Percentiles rank a stretch among this genome's conserved stretches.
These are phyloP conservation scores for Sarcodon sp. DNA, from an alignment of 768 basidiomycete species.

Conservation along the genomic window DNA sequence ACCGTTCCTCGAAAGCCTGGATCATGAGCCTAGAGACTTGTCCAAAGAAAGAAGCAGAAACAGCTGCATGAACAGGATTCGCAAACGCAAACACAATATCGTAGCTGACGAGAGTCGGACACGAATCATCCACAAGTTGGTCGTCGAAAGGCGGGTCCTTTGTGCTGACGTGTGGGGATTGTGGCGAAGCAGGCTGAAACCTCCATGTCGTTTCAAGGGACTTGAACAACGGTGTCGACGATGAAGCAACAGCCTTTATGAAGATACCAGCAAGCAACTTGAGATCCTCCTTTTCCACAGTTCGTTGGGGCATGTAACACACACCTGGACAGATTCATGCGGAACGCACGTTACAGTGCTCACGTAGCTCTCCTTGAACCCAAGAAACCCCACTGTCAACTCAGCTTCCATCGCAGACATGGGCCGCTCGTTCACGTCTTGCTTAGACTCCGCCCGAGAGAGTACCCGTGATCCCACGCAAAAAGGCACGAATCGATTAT, in stretches of 20 bases:
- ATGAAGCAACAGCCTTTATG: slow-evolving; percentile 54
- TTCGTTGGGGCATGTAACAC: slow-evolving; percentile 10
- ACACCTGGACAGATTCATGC: slow-evolving; percentile 66
- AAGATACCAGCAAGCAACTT: slow-evolving; percentile 3
- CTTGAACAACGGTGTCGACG: slow-evolving; percentile 64
- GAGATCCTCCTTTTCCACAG: not conserved
- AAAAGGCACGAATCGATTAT: slow-evolving; percentile 81
- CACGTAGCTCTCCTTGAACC: slow-evolving; percentile 78
- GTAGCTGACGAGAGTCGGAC: slow-evolving; percentile 72
- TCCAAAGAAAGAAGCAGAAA: slow-evolving; percentile 80
- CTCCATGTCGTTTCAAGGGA: slow-evolving; percentile 61
- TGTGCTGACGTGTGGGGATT: slow-evolving; percentile 25
- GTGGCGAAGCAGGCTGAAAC: slow-evolving; percentile 42
- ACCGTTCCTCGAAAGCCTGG: slow-evolving; percentile 82
- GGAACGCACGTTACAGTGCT: slow-evolving; percentile 77
- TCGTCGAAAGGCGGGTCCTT: slow-evolving; percentile 4
- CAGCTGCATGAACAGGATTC: slow-evolving; percentile 71
- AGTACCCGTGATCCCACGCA: slow-evolving; percentile 68
- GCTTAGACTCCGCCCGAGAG: slow-evolving; percentile 12
- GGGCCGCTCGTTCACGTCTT: slow-evolving; percentile 18
- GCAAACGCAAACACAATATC: slow-evolving; percentile 81
- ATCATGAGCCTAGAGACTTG: slow-evolving; percentile 86
- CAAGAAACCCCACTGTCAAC: slow-evolving; percentile 78
- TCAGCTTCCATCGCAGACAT: slow-evolving; percentile 56
- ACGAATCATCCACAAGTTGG: slow-evolving; percentile 10